Percentiles rank a stretch among this genome's conserved stretches.
These are phyloP conservation scores for Isabelozyma gotoi DNA, from an alignment of 805 yeast genomes.

Conservation along the genomic window DNA sequence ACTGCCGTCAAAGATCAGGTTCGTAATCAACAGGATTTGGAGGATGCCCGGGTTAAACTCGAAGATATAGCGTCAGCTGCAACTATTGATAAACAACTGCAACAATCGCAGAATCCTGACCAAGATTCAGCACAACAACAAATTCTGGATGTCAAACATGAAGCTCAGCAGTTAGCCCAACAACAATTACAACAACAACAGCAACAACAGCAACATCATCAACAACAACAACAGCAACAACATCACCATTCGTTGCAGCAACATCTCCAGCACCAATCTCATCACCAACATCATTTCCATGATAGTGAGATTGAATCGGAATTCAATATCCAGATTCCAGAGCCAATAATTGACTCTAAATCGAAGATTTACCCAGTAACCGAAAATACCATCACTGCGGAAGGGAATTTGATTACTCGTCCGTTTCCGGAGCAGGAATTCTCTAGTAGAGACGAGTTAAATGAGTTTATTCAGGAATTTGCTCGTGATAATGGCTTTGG, in stretches of 20 bases:
- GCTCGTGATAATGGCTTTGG: slow-evolving; percentile 60
- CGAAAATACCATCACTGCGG: slow-evolving; percentile 47
- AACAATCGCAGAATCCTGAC: slow-evolving; percentile 2
- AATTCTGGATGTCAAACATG: slow-evolving; percentile 5
- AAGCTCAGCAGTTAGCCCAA: slow-evolving; percentile 7
- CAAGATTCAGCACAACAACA: slow-evolving; percentile 7
- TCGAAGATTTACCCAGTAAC: slow-evolving; percentile 43
- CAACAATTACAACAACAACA: slow-evolving; percentile 9
- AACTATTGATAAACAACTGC: slow-evolving; percentile 12
- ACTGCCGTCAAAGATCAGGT: slow-evolving; percentile 37
- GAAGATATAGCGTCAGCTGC: slow-evolving; percentile 31
- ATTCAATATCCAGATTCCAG: slow-evolving; percentile 47
- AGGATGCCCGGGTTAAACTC: slow-evolving; percentile 24
- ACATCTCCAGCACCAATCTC: slow-evolving; percentile 24
- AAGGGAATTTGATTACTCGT: slow-evolving; percentile 52
- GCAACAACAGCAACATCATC: slow-evolving; percentile 10
- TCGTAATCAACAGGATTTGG: slow-evolving; percentile 11
- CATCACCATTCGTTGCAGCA: slow-evolving; percentile 11
- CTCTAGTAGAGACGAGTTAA: slow-evolving; percentile 48
- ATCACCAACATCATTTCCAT: slow-evolving; percentile 8
- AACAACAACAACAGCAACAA: slow-evolving; percentile 12
- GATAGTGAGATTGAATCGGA: slow-evolving; percentile 34
- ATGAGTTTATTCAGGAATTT: slow-evolving; percentile 54
- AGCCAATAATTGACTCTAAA: slow-evolving; percentile 42
- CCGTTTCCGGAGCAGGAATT: slow-evolving; percentile 55